Evolutionary conservation across 495 filamentous ascomycete genomes (phyloP), one percentile per base, ranked within the genome.

Genomic region (Hyphodiscus hymeniophilus): DNA sequence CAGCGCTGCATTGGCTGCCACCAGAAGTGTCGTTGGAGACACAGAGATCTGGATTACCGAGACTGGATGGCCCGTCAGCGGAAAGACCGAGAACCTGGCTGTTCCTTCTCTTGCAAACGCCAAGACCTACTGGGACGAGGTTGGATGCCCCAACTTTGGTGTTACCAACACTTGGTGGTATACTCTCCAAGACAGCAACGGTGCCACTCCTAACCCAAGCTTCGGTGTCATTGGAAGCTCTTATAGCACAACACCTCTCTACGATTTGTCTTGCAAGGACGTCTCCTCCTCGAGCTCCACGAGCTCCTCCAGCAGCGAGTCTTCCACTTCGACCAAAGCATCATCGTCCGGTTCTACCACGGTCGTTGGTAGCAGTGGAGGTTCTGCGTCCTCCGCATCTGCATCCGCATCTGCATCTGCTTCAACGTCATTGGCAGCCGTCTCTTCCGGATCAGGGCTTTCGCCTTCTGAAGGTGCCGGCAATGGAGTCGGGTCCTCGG

Each of bases 31-130:
- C 31, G 76, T 74, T 44, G 66, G 68, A 17, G 76, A 72, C 49
- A 91, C 89, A 75, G 69, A 75, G 12, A 77, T 95, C 58, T 90
- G 89, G 83, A 74, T 95, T 52, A 95, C 88, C 18, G 89, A 95
- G 75, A 94, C 88, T 21, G 90, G 89, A 52, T 91, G 82, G 74
- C 89, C 89, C 47, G 79, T 86, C 20, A 78, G 67, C 50, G 89
- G 88, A 24, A 60, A 69, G 30, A 70, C 65, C 13, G 63, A 74
- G 50, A 78, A 76, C 48, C 60, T 77, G 31, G 87, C 82, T 43
- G 67, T 82, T 7, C 74, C 90, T 18, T 77, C 67, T 16, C 41
- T 63, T 21, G 69, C 66, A n/a, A 94, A 92, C 60, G 84, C 88
- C 23, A 74, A 84, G 72, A 73, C 62, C 21, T 95, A 80, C 70